These are phyloP conservation scores for Colletotrichum sp. DNA, from an alignment of 2,329 filamentous ascomycete genomes.

Conservation along the genomic window DNA sequence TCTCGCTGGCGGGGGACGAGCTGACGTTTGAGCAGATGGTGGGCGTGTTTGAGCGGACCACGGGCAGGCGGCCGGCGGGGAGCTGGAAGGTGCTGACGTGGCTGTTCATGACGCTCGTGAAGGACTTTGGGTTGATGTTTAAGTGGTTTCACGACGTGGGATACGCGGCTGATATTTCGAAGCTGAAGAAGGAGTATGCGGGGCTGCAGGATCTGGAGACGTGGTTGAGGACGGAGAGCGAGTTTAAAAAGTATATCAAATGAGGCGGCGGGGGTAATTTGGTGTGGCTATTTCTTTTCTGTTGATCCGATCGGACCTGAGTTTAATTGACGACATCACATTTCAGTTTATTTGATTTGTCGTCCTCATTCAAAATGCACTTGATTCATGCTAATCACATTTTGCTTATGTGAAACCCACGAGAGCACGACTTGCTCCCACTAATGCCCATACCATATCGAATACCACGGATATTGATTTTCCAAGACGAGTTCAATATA, in stretches of 20 bases:
- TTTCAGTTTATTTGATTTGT: no score
- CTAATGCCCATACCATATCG: no score
- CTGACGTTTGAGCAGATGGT: conserved; percentile 35
- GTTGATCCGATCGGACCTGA: neutral
- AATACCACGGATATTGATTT: no score
- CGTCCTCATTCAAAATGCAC: no score
- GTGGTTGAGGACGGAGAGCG: conserved; percentile 62
- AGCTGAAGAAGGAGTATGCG: conserved; percentile 30
- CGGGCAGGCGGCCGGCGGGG: conserved; percentile 31
- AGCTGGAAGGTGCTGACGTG: conserved; percentile 33
- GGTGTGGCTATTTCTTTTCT: neutral
- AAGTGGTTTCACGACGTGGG: conserved; percentile 40
- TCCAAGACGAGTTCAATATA: rapidly evolving
- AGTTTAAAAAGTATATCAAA: conserved; percentile 45
- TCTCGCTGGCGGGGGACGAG: conserved; percentile 48
- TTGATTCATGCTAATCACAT: rapidly evolving
- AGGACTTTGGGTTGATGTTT: conserved; percentile 41
- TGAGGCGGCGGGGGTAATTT: neutral
- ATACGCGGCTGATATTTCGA: conserved; percentile 37
- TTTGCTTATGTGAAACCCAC: no score
- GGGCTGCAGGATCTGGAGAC: conserved; percentile 30
- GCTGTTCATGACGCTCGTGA: conserved; percentile 30
- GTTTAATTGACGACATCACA: neutral
- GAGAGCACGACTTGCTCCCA: no score
- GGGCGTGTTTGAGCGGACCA: conserved; percentile 34